These are phyloP conservation scores for Starmerella tilneyi DNA, from an alignment of 805 yeast genomes.

Conservation along the genomic window DNA sequence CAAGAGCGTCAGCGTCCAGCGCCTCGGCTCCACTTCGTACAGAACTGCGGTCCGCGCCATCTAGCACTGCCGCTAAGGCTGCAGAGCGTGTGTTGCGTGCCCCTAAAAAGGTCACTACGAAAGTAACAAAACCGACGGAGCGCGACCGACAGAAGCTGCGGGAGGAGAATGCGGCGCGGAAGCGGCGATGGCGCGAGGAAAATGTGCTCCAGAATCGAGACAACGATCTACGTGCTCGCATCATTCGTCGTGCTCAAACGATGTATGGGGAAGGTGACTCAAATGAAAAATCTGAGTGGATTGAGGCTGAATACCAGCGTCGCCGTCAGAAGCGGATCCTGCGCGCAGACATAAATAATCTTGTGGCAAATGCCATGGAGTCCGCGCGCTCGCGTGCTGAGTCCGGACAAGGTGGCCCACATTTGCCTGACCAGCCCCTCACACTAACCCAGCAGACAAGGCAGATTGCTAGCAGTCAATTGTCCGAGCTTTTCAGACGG, in stretches of 20 bases:
- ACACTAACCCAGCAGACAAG: conserved; percentile 20
- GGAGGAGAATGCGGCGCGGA: conserved; percentile 62
- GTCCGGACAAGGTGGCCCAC: conserved; percentile 5
- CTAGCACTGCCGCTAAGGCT: neutral
- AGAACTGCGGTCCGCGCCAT: too few species aligned
- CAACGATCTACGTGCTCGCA: conserved; percentile 71
- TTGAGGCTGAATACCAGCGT: conserved; percentile 57
- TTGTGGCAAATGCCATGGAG: conserved; percentile 16
- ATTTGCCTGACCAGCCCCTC: conserved; percentile 5
- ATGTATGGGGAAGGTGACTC: conserved; percentile 55
- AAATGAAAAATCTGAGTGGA: conserved; percentile 54
- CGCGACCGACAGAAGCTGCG: conserved; percentile 47
- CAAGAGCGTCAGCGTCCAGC: too few species aligned
- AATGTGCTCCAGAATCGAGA: conserved; percentile 76
- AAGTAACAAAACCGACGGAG: conserved; percentile 21
- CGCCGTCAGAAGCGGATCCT: conserved; percentile 52
- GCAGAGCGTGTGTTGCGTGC: neutral
- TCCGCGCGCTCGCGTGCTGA: conserved; percentile 16
- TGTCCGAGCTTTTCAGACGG: conserved; percentile 20
- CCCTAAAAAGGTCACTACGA: conserved; percentile 3
- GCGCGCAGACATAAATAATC: conserved; percentile 28
- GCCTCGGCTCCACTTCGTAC: too few species aligned
- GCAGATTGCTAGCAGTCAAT: conserved; percentile 20
- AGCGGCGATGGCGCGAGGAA: conserved; percentile 73
- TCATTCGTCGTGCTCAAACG: conserved; percentile 57